These are phyloP conservation scores for Deuterostichococcus epilithicus DNA, from an alignment of 139 green algal species.

Conservation along the genomic window DNA sequence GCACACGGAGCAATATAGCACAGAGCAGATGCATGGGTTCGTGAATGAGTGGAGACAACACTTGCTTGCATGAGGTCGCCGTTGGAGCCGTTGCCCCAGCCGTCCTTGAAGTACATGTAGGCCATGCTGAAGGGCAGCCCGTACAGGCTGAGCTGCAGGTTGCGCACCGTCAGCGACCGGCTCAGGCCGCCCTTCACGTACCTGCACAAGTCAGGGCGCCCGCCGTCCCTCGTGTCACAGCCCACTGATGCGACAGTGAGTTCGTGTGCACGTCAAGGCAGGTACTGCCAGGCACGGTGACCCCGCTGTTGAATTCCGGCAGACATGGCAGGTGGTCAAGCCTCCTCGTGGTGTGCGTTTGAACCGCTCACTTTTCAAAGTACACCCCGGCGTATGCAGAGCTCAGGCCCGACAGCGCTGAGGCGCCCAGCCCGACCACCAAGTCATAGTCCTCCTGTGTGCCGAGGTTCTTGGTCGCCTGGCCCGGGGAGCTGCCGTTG, in stretches of 20 bases:
- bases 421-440: slow-evolving; percentile 40
- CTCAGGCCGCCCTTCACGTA: slow-evolving; percentile 51
- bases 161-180: slow-evolving; percentile 43
- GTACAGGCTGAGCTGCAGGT: slow-evolving; percentile 51
- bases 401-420: slow-evolving; percentile 40
- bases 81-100: neutral
- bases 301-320: no score
- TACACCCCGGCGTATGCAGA: slow-evolving; percentile 56
- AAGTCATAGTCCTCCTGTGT: slow-evolving; percentile 6
- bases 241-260: no score
- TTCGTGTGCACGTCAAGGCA: no score
- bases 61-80: slow-evolving; percentile 17
- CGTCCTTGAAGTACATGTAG: slow-evolving; percentile 38
- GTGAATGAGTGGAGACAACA: no score
- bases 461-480: neutral
- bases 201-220: neutral
- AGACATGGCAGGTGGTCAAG: no score
- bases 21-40: no score
- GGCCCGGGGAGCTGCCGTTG: slow-evolving; percentile 24
- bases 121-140: slow-evolving; percentile 39
- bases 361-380: slow-evolving; percentile 38
- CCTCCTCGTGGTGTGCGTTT: no score
- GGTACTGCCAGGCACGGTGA: no score
- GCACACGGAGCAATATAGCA: no score
- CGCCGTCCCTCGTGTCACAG: no score